Evolutionary conservation across 148 eudicot species (phyloP).

Genomic region (Rhododendron henanense): DNA sequence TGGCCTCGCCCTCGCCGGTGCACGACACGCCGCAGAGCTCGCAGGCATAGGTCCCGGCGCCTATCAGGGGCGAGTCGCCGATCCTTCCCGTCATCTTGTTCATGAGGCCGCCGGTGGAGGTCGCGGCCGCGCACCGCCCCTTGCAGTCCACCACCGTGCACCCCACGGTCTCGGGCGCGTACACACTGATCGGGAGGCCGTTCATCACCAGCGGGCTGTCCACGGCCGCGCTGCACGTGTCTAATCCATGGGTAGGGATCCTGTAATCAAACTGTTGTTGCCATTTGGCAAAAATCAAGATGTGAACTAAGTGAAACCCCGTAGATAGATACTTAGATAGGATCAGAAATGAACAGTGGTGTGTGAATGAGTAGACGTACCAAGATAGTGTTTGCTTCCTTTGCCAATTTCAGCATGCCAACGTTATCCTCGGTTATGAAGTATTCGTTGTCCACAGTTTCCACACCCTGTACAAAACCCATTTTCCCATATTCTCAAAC

Average conservation of each 20-base stretch:
- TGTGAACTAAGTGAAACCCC: background rate
- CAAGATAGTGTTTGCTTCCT: conserved; percentile 74
- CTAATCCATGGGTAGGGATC: conserved; percentile 42
- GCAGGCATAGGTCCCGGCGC: conserved; percentile 85
- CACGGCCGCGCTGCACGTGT: conserved; percentile 40
- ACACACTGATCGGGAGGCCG: conserved; percentile 66
- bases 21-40: conserved; percentile 76
- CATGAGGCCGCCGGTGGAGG: conserved; percentile 88
- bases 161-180: conserved; percentile 89
- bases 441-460: conserved; percentile 57
- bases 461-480: conserved; percentile 45
- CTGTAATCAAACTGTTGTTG: conserved; percentile 65
- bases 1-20: conserved; percentile 93
- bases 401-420: conserved; percentile 70
- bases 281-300: background rate
- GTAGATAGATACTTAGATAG: background rate
- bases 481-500: background rate
- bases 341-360: background rate
- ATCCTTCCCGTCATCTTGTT: conserved; percentile 79
- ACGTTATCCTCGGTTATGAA: conserved; percentile 73
- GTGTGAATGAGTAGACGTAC: conserved; percentile 23
- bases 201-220: conserved; percentile 60
- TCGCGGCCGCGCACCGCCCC: conserved; percentile 90
- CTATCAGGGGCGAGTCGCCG: conserved; percentile 81
- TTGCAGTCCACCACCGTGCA: conserved; percentile 73